A percentile compares a stretch with the other conserved stretches of the same genome.
Conservation (phyloP, 2,329 filamentous ascomycete species). For the Venturia pyrina region DNA sequence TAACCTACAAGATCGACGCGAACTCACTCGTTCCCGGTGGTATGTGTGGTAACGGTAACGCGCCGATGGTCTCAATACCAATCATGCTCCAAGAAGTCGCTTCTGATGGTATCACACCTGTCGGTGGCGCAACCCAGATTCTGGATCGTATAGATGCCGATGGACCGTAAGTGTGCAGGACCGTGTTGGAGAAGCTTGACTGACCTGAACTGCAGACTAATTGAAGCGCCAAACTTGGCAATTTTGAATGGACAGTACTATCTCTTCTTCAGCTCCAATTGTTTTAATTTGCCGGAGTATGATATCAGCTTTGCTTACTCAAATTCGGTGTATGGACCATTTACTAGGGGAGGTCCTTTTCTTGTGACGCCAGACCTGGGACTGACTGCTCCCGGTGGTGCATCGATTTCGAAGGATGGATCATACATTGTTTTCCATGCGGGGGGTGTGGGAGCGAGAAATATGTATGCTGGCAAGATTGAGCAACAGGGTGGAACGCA, state of each 20-base stretch:
- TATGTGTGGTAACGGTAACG: slow-evolving; percentile 36
- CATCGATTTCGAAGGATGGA: slow-evolving; percentile 7
- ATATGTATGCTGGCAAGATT: slow-evolving; percentile 6
- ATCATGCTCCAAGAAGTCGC: slow-evolving; percentile 47
- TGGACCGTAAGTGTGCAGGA: slow-evolving; percentile 28
- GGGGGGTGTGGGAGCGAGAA: not conserved
- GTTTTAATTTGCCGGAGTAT: slow-evolving; percentile 45
- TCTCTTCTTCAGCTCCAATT: slow-evolving; percentile 53
- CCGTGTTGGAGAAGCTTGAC: too few species aligned
- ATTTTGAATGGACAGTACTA: slow-evolving; percentile 46
- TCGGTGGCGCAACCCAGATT: slow-evolving; percentile 40
- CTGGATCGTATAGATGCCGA: slow-evolving; percentile 36
- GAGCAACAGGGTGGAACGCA: slow-evolving; percentile 1
- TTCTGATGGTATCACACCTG: slow-evolving; percentile 41
- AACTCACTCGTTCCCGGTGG: slow-evolving; percentile 43
- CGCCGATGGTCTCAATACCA: slow-evolving; percentile 36
- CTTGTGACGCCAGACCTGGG: slow-evolving; percentile 13
- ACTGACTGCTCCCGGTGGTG: slow-evolving; percentile 14
- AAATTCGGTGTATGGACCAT: slow-evolving; percentile 17
- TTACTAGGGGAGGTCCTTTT: slow-evolving; percentile 13
- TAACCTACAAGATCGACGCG: slow-evolving; percentile 58
- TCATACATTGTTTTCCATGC: slow-evolving; percentile 13
- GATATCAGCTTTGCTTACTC: slow-evolving; percentile 51
- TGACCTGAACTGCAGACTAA: slow-evolving; percentile 23
- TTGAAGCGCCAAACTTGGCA: slow-evolving; percentile 47